A percentile compares a stretch with the other conserved stretches of the same genome.
phyloP scores from a whole-genome alignment of 2,329 filamentous ascomycete genomes.

The Talaromyces funiculosus region DNA sequence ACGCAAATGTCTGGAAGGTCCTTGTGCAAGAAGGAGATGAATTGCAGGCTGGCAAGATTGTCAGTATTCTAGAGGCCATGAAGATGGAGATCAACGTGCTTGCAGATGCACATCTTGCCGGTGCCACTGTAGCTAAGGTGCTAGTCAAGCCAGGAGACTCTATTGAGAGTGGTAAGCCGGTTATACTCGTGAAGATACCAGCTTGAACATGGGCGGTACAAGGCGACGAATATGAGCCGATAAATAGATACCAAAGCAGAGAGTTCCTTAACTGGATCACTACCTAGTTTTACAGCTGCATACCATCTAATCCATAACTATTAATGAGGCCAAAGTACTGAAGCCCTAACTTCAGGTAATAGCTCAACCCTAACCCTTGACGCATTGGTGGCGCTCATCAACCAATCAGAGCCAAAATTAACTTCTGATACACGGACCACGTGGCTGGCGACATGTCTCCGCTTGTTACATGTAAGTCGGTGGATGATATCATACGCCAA shows the following conservation, averaged over 20 bases:
- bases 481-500: not conserved
- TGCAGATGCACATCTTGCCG: not conserved
- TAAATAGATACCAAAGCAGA: too few relatives aligned
- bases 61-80: slow-evolving; percentile 52
- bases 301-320: not conserved
- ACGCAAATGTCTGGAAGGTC: slow-evolving; percentile 53
- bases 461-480: not conserved
- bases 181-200: not conserved
- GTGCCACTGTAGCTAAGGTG: not conserved
- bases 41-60: slow-evolving; percentile 29
- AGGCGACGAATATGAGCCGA: not conserved
- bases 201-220: not conserved
- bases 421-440: not conserved
- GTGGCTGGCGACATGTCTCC: not conserved
- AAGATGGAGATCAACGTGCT: slow-evolving; percentile 48
- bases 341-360: not conserved
- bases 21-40: slow-evolving; percentile 34
- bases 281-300: too few relatives aligned
- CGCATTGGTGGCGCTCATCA: not conserved
- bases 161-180: not conserved
- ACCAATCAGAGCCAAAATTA: not conserved
- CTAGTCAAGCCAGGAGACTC: not conserved
- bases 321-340: too few relatives aligned
- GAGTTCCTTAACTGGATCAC: too few relatives aligned
- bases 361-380: not conserved